Base-by-base conservation (phyloP, 352 stramenopile species). In the Globisporangium nodosum region DNA sequence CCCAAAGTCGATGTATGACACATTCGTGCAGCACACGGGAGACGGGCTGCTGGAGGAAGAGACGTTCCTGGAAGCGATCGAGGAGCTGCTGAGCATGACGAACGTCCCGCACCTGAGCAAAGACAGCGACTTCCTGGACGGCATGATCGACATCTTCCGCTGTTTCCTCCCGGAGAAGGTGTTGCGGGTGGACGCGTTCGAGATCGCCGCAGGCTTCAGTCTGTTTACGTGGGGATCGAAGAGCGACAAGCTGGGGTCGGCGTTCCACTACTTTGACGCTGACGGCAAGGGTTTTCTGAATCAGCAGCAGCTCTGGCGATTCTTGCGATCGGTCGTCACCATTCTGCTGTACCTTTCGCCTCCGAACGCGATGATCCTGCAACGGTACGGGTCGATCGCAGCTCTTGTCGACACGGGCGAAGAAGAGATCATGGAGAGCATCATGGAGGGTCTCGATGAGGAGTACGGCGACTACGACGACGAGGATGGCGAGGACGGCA, bases 241-340 rank as follows among this genome's bases (percentile, higher is more conserved):
- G 55, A 95, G 85, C 43, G 85, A 95, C 66, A 95, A 95, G 40
- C 64, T 95, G 7, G 68, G 71, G n/a, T 81, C 80, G 15, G 71
- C 83, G 0, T 95, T 95, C 51, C 81, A 95, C 60, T 95, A 88
- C 54, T 95, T 93, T 49, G 85, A 95, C 46, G 71, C 74, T 5
- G 85, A 95, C 39, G 84, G 80, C 63, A 91, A 91, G 31, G 82
- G 78, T 0, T 90, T 81, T 24, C 58, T 95, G 54, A 89, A 91
- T 59, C 75, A 74, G 3, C 74, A 92, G 56, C 85, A 95, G 49
- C 61, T 95, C 11, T 95, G 85, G 85, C 71, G 80, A 15, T 95
- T 93, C 51, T 52, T 95, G n/a, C 75, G 85, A 0, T 95, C 85
- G 3, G 69, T 93, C 52, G 45, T 95, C 39, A 88, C 89, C 20